A percentile compares a stretch with the other conserved stretches of the same genome.
These are phyloP conservation scores for Davidsoniella eucalypti DNA, from an alignment of 2,329 filamentous ascomycete genomes.

Conservation along the genomic window DNA sequence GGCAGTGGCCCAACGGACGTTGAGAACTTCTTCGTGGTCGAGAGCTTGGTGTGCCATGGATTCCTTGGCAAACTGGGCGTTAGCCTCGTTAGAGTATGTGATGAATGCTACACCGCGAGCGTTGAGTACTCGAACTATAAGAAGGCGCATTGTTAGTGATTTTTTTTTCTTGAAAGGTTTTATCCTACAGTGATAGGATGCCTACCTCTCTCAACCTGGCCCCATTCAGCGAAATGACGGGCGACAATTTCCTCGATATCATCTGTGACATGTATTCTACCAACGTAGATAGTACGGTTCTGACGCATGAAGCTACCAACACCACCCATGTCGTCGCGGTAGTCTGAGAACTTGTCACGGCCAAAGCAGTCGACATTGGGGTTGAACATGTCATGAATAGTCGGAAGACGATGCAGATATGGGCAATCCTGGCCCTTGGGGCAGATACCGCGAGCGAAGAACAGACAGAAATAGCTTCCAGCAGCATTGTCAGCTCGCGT, in stretches of 20 bases:
- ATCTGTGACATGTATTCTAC: constrained; percentile 85
- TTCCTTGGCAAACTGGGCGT: constrained; percentile 81
- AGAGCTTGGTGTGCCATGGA: constrained; percentile 90
- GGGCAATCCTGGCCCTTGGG: constrained; percentile 86
- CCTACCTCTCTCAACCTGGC: constrained; percentile 62
- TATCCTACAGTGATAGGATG: constrained; percentile 10
- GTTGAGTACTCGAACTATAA: constrained; percentile 59
- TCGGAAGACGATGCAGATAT: constrained; percentile 79
- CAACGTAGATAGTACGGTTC: constrained; percentile 86
- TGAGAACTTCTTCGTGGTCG: constrained; percentile 82
- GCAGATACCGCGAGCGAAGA: constrained; percentile 69
- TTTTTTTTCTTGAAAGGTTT: not conserved
- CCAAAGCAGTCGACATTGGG: constrained; percentile 93
- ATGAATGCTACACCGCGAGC: constrained; percentile 84
- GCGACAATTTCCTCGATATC: constrained; percentile 95
- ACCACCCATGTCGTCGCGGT: constrained; percentile 94
- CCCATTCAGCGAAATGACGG: constrained; percentile 93
- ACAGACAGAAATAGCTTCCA: constrained; percentile 83
- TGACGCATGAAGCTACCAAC: constrained; percentile 87
- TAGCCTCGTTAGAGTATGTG: constrained; percentile 82
- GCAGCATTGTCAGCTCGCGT: constrained; percentile 60
- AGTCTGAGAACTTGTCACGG: constrained; percentile 81
- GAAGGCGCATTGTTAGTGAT: not conserved
- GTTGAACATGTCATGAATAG: constrained; percentile 76
- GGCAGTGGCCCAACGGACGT: constrained; percentile 91